Evolutionary conservation across 257 asterid genomes (phyloP), one percentile per base, ranked within the genome.

Genomic region (Solanum chilense): DNA sequence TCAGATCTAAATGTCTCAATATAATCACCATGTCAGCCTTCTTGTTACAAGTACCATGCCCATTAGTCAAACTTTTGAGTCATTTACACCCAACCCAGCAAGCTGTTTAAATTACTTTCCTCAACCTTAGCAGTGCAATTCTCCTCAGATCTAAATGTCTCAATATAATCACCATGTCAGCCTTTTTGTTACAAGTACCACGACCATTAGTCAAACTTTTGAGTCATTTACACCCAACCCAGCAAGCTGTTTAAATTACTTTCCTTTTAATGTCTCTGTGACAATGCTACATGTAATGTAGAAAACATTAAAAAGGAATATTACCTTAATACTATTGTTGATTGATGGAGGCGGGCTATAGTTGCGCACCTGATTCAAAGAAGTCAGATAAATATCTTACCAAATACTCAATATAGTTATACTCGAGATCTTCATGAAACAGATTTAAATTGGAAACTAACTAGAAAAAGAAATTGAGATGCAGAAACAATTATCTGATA

Each of bases 241-340:
- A 49, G 69, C 45, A 81, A 81, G 85, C 83, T 35, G 83, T 90
- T 86, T 87, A 86, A 86, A 82, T 81, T 78, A 87, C 64, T 76
- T 60, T 20, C 37, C 49, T 33, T 29, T 35, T 25, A 56, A 87
- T 35, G 85, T 47, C 5, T 80, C 69, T n/a, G 20, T 80, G 69
- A 49, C 20, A 49, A 49, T 12, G 69, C 69, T 18, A 81, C 52
- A 31, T 49, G 45, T 75, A 15, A 84, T 85, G 86, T 68, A 86
- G 29, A 78, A 87, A 71, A 76, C 77, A 80, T 71, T 86, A 58
- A 70, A 84, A 81, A 76, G 74, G 74, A 76, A 73, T 27, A 82
- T 64, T 92, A 97, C 99, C 99, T 97, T 97, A 89, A 97, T 97
- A 90, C 99, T 97, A 86, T 94, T 96, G 93, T 97, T 97, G 90